phyloP scores from a whole-genome alignment of 176 grass and related monocot genomes.

The Saccharum spontaneum region DNA sequence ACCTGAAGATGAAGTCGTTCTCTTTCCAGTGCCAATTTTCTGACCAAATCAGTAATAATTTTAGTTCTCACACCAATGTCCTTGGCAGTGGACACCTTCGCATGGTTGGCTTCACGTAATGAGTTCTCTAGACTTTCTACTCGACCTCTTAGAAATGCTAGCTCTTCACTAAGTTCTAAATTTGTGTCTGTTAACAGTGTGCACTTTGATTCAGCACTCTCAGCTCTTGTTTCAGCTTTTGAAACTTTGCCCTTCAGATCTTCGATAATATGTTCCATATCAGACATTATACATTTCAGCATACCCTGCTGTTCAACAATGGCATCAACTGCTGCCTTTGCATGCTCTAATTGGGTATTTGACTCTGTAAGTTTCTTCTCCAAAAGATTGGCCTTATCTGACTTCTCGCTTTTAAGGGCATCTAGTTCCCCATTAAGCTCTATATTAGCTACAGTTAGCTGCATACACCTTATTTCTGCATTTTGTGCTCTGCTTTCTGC shows the following conservation, averaged over 20 bases:
- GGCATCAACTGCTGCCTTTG: constrained; percentile 81
- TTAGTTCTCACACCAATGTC: constrained; percentile 83
- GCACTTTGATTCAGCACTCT: constrained; percentile 75
- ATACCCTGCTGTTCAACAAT: constrained; percentile 74
- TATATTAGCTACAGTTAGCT: constrained; percentile 56
- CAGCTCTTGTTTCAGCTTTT: constrained; percentile 78
- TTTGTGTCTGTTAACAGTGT: constrained; percentile 70
- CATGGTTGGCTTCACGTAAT: constrained; percentile 63
- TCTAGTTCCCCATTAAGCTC: constrained; percentile 56
- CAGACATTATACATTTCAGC: constrained; percentile 62
- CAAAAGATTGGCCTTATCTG: constrained; percentile 54
- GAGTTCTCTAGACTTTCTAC: constrained; percentile 65
- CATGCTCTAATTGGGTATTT: constrained; percentile 80
- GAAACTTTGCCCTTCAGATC: constrained; percentile 79
- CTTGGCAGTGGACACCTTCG: constrained; percentile 59
- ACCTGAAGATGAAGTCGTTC: constrained; percentile 86
- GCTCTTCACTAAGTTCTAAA: constrained; percentile 84
- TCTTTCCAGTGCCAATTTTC: constrained; percentile 84
- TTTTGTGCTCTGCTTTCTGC: constrained; percentile 67
- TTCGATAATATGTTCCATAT: constrained; percentile 87
- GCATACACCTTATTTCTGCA: constrained; percentile 65
- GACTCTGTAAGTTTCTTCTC: constrained; percentile 71
- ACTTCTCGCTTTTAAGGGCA: constrained; percentile 48
- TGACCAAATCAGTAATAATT: constrained; percentile 70
- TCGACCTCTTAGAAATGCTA: constrained; percentile 68